Percentiles rank a stretch among this genome's conserved stretches.
Evolutionary conservation across 352 stramenopile species (phyloP).

Genomic region (Synura sp.): DNA sequence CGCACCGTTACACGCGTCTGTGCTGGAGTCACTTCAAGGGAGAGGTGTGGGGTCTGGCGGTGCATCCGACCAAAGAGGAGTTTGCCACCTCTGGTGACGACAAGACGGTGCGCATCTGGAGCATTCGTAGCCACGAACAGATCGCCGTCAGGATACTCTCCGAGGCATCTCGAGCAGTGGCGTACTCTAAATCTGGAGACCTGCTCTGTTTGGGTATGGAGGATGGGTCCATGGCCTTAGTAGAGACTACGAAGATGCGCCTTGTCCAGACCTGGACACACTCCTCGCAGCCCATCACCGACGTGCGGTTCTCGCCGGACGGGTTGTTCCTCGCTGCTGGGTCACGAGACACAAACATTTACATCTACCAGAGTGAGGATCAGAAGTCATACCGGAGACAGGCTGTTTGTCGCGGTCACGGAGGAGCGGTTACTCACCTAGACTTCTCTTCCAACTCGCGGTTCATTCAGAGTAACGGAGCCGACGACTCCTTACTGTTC

Average conservation of each 20-base stretch:
- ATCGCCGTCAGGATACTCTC: conserved; percentile 41
- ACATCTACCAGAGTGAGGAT: conserved; percentile 79
- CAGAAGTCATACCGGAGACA: conserved; percentile 46
- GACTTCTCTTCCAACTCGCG: conserved; percentile 73
- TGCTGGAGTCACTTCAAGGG: conserved; percentile 61
- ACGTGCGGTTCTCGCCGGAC: too few species aligned
- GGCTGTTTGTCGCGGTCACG: conserved; percentile 53
- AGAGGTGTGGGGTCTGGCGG: conserved; percentile 69
- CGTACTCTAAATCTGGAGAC: conserved; percentile 42
- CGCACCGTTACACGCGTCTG: too few species aligned
- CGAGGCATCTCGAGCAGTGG: background rate
- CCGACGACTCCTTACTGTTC: conserved; percentile 73
- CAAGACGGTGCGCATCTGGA: conserved; percentile 70
- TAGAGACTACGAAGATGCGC: conserved; percentile 14
- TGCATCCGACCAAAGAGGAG: conserved; percentile 59
- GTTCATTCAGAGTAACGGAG: conserved; percentile 66
- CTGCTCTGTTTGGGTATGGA: conserved; percentile 43
- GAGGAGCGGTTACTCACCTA: conserved; percentile 59
- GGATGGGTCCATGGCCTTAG: conserved; percentile 43
- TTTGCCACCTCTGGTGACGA: conserved; percentile 69
- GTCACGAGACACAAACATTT: conserved; percentile 72
- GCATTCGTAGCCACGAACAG: conserved; percentile 49
- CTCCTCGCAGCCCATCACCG: conserved; percentile 47
- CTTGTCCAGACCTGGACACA: conserved; percentile 49
- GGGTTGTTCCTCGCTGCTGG: conserved; percentile 57